Percentiles rank a stretch among this genome's conserved stretches.
phyloP scores from a whole-genome alignment of 2,329 filamentous ascomycete genomes.

The Penicillium sp. region DNA sequence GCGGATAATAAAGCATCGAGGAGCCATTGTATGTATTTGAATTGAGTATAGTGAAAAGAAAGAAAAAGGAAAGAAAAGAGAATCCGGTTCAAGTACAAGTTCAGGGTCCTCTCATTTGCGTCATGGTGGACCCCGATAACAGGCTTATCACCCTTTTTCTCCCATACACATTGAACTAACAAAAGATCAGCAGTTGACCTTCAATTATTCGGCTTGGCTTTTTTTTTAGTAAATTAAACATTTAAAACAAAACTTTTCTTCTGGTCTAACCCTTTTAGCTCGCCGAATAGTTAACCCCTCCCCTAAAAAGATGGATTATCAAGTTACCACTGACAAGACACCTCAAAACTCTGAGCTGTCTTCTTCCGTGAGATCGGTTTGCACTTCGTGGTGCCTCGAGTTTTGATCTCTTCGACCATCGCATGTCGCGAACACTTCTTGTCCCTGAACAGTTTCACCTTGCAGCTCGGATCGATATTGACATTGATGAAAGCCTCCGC shows the following conservation, averaged over 20 bases:
- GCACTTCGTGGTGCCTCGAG: not conserved
- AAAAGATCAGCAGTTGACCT: not conserved
- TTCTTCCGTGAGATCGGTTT: constrained; percentile 1
- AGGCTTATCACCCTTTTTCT: not conserved
- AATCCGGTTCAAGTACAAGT: constrained; percentile 5
- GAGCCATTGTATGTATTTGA: constrained; percentile 48
- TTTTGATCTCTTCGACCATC: constrained; percentile 4
- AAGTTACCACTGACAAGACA: constrained; percentile 2
- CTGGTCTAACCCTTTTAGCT: not conserved
- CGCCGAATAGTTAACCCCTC: no score
- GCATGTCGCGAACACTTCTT: constrained; percentile 2
- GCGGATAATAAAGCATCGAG: constrained; percentile 77
- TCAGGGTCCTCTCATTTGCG: constrained; percentile 5
- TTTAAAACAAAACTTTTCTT: not conserved
- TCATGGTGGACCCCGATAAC: constrained; percentile 8
- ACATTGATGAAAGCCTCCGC: constrained; percentile 2
- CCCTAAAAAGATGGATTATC: no score
- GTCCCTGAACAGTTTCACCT: constrained; percentile 13
- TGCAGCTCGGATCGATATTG: constrained; percentile 10
- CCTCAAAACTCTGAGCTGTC: constrained; percentile 9
- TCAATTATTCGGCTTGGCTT: not conserved
- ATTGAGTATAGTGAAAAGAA: not conserved
- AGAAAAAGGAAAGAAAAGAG: not conserved
- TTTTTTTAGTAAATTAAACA: not conserved
- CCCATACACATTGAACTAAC: no score